A percentile compares a stretch with the other conserved stretches of the same genome.
Conservation (phyloP, 805 yeast genomes). For the Lachancea sp. region DNA sequence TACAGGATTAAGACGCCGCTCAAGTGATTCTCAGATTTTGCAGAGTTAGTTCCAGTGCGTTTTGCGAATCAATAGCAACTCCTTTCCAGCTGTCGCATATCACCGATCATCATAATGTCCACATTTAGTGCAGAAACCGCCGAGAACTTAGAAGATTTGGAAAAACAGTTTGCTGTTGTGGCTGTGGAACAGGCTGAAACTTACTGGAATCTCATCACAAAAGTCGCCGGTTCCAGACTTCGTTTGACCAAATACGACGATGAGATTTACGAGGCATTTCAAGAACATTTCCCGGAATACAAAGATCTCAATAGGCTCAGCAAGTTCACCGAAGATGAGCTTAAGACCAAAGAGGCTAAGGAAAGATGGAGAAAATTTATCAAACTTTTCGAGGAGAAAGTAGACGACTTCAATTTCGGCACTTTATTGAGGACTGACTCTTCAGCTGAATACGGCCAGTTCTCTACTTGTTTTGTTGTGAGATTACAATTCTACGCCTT, state of each 20-base stretch:
- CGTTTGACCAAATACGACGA: slow-evolving; percentile 68
- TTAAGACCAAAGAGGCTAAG: slow-evolving; percentile 77
- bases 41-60: no score
- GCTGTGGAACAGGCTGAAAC: slow-evolving; percentile 95
- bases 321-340: slow-evolving; percentile 62
- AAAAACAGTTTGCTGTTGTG: slow-evolving; percentile 94
- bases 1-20: no score
- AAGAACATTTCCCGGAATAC: slow-evolving; percentile 85
- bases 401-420: slow-evolving; percentile 94
- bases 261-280: slow-evolving; percentile 53
- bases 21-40: no score
- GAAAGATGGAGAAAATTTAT: slow-evolving; percentile 86
- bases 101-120: not conserved
- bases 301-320: slow-evolving; percentile 50
- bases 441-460: slow-evolving; percentile 69
- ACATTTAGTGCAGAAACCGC: slow-evolving; percentile 82
- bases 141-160: slow-evolving; percentile 91
- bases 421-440: slow-evolving; percentile 77
- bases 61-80: not conserved
- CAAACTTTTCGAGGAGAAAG: slow-evolving; percentile 67
- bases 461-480: slow-evolving; percentile 80
- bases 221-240: slow-evolving; percentile 72
- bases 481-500: slow-evolving; percentile 93
- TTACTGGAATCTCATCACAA: slow-evolving; percentile 75
- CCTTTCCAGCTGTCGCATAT: not conserved